Conservation (phyloP, 805 yeast species). For the Metschnikowia aberdeeniae region DNA sequence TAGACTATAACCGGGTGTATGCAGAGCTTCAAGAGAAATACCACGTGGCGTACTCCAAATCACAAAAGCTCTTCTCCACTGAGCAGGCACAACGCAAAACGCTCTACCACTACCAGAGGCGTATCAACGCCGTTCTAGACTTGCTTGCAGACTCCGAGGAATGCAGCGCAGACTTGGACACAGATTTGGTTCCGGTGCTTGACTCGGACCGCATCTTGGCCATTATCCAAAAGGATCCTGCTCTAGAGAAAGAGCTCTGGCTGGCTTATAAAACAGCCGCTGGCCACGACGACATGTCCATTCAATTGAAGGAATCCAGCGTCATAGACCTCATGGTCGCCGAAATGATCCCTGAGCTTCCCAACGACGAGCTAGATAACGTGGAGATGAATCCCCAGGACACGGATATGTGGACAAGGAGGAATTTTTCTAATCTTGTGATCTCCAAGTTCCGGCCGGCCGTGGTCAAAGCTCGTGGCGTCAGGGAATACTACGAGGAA, state of each 20-base stretch:
- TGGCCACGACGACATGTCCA: constrained; percentile 3
- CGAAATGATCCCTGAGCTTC: constrained; percentile 36
- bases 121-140: constrained; percentile 36
- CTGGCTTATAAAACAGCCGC: constrained; percentile 17
- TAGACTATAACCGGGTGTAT: constrained; percentile 25
- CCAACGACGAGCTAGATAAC: constrained; percentile 32
- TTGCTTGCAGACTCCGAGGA: constrained; percentile 21
- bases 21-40: constrained; percentile 27
- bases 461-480: constrained; percentile 20
- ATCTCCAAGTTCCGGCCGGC: constrained; percentile 34
- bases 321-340: constrained; percentile 26
- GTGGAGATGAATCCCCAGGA: constrained; percentile 40
- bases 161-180: neutral
- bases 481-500: constrained; percentile 17
- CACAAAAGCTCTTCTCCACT: constrained; percentile 26
- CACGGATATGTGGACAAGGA: constrained; percentile 34
- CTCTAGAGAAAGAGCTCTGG: constrained; percentile 15
- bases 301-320: constrained; percentile 17
- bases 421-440: constrained; percentile 33
- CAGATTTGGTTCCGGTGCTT: neutral
- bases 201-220: constrained; percentile 21
- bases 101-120: constrained; percentile 29
- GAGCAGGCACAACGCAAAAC: constrained; percentile 36
- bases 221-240: constrained; percentile 22
- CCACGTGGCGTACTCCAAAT: constrained; percentile 19